These are phyloP conservation scores for Arthroderma sp. DNA, from an alignment of 2,329 filamentous ascomycete species.

Conservation along the genomic window DNA sequence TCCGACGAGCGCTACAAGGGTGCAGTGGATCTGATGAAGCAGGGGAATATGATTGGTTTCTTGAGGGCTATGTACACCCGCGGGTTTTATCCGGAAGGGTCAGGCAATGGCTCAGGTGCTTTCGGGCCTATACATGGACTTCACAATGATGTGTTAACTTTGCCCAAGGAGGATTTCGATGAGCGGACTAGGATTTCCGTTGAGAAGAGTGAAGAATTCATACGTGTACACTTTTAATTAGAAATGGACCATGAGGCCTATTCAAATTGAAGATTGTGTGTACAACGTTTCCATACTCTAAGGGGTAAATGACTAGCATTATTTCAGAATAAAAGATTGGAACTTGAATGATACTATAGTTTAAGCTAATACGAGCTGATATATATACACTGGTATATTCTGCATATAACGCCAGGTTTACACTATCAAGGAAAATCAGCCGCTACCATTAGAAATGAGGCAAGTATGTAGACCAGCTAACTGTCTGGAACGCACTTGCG, in stretches of 20 bases:
- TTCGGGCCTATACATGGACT: slow-evolving; percentile 7
- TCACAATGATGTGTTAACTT: slow-evolving; percentile 16
- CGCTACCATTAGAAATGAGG: background rate
- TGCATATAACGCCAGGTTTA: too few relatives aligned
- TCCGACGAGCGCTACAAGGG: slow-evolving; percentile 39
- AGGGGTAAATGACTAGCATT: too few relatives aligned
- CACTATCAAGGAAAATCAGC: too few relatives aligned
- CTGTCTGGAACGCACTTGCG: background rate
- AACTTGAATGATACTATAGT: too few relatives aligned
- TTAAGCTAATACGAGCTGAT: too few relatives aligned
- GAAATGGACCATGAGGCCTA: background rate
- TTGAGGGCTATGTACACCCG: slow-evolving; percentile 44
- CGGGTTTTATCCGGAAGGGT: slow-evolving; percentile 39
- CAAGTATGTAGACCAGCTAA: background rate
- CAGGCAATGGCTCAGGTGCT: background rate
- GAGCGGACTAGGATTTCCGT: slow-evolving; percentile 11
- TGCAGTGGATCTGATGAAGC: slow-evolving; percentile 36
- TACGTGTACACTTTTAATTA: background rate
- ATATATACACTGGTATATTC: too few relatives aligned
- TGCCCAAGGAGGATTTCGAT: slow-evolving; percentile 19
- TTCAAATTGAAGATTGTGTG: too few relatives aligned
- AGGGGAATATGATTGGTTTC: slow-evolving; percentile 37
- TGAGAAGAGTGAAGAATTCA: background rate
- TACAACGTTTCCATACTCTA: background rate
- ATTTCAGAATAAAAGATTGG: too few relatives aligned